A percentile compares a stretch with the other conserved stretches of the same genome.
Evolutionary conservation across 1,284 basidiomycete species (phyloP).

Genomic region (Cryptococcus neoformans): DNA sequence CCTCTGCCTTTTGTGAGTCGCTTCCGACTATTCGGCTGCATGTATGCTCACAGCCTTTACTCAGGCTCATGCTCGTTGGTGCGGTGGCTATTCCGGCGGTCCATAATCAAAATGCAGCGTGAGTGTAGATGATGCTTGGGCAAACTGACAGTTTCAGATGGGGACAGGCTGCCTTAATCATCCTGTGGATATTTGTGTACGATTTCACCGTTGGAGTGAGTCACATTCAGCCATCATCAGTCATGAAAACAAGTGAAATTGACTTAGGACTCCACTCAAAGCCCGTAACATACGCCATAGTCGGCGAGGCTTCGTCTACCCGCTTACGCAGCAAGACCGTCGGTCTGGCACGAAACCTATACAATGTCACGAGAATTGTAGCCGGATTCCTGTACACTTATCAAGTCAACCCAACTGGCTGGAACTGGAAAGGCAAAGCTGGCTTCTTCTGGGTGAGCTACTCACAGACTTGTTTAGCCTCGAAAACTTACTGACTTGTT

Average conservation of each 20-base stretch:
- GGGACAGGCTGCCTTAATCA: too few species aligned
- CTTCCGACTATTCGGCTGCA: too few species aligned
- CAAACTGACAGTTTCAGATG: too few species aligned
- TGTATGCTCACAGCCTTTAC: too few species aligned
- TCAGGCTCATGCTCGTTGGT: too few species aligned
- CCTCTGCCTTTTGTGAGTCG: too few species aligned
- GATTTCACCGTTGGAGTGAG: slow-evolving; percentile 22
- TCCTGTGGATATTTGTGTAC: slow-evolving; percentile 23
- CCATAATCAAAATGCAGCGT: too few species aligned
- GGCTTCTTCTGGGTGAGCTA: slow-evolving; percentile 17
- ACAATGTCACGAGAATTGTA: slow-evolving; percentile 42
- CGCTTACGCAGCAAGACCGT: slow-evolving; percentile 52
- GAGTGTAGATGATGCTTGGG: too few species aligned
- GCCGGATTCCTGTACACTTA: slow-evolving; percentile 11
- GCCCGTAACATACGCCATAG: slow-evolving; percentile 29
- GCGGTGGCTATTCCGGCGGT: too few species aligned
- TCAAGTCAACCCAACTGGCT: slow-evolving; percentile 13
- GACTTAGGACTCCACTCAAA: neutral
- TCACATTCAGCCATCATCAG: too few species aligned
- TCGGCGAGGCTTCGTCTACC: slow-evolving; percentile 48
- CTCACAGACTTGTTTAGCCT: neutral
- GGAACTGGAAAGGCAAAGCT: slow-evolving; percentile 21
- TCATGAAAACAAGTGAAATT: neutral
- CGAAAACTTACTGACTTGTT: neutral
- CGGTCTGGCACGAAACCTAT: slow-evolving; percentile 49